Evolutionary conservation across 345 rosid genomes (phyloP), one percentile per base, ranked within the genome.

Genomic region (Populus nigra): DNA sequence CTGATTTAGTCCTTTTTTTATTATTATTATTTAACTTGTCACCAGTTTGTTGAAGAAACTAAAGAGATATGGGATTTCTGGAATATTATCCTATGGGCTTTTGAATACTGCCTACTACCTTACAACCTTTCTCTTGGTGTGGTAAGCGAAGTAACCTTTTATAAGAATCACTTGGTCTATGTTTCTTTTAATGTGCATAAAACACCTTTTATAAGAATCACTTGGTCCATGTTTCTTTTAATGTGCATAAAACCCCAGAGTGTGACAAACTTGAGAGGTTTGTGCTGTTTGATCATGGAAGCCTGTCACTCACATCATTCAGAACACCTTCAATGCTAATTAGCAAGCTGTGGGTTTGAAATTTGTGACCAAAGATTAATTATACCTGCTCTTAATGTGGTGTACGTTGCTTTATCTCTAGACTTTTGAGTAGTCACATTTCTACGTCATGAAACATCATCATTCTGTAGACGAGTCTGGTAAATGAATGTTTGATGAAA

Each of bases 41-140:
- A 94, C 74, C 78, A 94, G 94, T 89, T 81, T 90, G 75, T 76
- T 92, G 82, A 73, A 76, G 87, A 90, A 85, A 81, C 74, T 94
- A 80, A 91, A 84, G 88, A 89, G 92, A 88, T 94, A 91, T 73
- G 97, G 97, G 81, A 75, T 90, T 65, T 89, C 97, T 63, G 98
- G 98, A 77, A 63, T 94, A 68, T 82, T 92, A 80, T 91, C 97
- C 0, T 94, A 94, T 80, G 98, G 96, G 71, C 76, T 94, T 66
- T 81, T 94, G 70, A 94, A 91, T 79, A 92, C 97, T 23, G 91
- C 84, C 39, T 94, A 94, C 86, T 92, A 94, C 80, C 87, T 86
- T 55, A 84, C 86, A 25, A 87, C 91, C 43, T 94, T 91, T 83
- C 93, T 94, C 38, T 73, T 93, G 81, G 97, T 91, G 3, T 94